These are phyloP conservation scores for Phoma sp. DNA, from an alignment of 2,329 filamentous ascomycete genomes.

Conservation along the genomic window DNA sequence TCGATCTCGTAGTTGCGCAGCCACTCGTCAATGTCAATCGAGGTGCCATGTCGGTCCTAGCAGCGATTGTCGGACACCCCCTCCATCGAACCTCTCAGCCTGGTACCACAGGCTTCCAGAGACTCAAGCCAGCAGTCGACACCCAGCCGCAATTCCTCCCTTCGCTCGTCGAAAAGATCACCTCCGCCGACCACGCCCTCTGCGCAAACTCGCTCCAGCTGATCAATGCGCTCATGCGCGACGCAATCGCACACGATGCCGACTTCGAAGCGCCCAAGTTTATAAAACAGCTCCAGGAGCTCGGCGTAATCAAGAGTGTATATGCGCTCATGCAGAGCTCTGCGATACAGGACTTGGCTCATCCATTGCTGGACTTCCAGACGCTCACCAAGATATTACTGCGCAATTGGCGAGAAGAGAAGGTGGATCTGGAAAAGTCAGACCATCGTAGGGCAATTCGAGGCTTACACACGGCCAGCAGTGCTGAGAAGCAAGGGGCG, in stretches of 20 bases:
- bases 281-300: slow-evolving; percentile 89
- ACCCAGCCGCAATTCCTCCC: slow-evolving; percentile 94
- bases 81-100: slow-evolving; percentile 62
- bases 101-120: slow-evolving; percentile 83
- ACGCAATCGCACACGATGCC: slow-evolving; percentile 79
- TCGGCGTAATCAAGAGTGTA: slow-evolving; percentile 90
- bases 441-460: slow-evolving; percentile 90
- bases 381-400: slow-evolving; percentile 85
- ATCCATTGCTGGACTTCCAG: slow-evolving; percentile 92
- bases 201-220: slow-evolving; percentile 95
- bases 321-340: slow-evolving; percentile 93
- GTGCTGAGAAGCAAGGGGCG: slow-evolving; percentile 63
- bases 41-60: slow-evolving; percentile 95
- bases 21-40: slow-evolving; percentile 96
- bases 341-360: slow-evolving; percentile 85
- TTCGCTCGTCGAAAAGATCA: slow-evolving; percentile 87
- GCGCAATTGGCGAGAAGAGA: slow-evolving; percentile 85
- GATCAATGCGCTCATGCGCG: slow-evolving; percentile 92
- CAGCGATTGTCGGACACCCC: slow-evolving; percentile 88
- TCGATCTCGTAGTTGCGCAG: slow-evolving; percentile 92
- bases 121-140: slow-evolving; percentile 88
- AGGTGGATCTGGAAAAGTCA: slow-evolving; percentile 81
- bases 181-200: slow-evolving; percentile 91
- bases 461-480: slow-evolving; percentile 82
- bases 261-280: slow-evolving; percentile 93